phyloP scores from a whole-genome alignment of 129 eudicot species.

The Artemisia tridentata region DNA sequence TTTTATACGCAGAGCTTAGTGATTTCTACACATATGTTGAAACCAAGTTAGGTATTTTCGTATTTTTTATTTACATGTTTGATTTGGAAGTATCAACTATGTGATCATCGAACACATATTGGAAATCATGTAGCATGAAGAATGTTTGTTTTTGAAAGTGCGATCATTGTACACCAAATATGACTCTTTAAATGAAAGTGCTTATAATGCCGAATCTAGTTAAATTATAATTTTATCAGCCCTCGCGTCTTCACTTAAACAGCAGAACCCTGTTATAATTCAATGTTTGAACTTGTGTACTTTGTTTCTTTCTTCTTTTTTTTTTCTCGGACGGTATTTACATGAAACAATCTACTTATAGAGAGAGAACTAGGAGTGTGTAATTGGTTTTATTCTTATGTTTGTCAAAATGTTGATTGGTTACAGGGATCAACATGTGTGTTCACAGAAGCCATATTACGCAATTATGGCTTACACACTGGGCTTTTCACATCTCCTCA shows the following conservation, averaged over 20 bases:
- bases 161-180: background rate
- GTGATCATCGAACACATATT: too few relatives aligned
- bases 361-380: background rate
- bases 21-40: background rate
- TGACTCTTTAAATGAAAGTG: background rate
- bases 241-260: background rate
- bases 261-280: background rate
- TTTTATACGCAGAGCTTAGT: background rate
- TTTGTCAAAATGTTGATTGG: constrained; percentile 20
- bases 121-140: background rate
- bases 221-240: background rate
- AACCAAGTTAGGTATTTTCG: background rate
- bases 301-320: background rate
- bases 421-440: constrained; percentile 92
- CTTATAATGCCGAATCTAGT: background rate
- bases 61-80: background rate
- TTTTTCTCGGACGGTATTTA: background rate
- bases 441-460: constrained; percentile 79
- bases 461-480: constrained; percentile 85
- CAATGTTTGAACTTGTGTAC: background rate
- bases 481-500: constrained; percentile 97
- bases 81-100: too few relatives aligned
- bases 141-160: background rate
- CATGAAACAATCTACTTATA: background rate
- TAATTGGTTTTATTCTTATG: constrained; percentile 23